These are phyloP conservation scores for Aspergillus neotritici DNA, from an alignment of 2,329 filamentous ascomycete species.

Conservation along the genomic window DNA sequence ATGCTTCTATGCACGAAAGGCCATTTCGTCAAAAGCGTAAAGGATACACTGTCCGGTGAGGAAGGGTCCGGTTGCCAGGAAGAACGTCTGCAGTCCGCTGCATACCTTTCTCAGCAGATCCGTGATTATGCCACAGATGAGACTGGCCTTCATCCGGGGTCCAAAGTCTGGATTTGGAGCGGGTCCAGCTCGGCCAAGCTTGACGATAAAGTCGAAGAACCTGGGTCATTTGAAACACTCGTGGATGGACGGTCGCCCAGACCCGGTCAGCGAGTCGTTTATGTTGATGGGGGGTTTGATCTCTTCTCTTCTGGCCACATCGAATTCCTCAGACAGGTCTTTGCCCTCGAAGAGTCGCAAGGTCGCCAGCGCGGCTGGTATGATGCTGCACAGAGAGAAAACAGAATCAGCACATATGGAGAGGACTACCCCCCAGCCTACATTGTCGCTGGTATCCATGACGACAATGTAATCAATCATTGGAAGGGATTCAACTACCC, in stretches of 20 bases:
- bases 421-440: conserved; percentile 76
- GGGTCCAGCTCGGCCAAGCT: conserved; percentile 33
- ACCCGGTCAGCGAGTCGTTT: conserved; percentile 78
- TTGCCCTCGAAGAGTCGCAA: conserved; percentile 64
- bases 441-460: conserved; percentile 88
- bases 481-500: conserved; percentile 98
- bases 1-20: conserved; percentile 95
- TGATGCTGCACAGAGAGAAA: conserved; percentile 55
- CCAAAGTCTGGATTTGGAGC: conserved; percentile 80
- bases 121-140: conserved; percentile 82
- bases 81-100: conserved; percentile 59
- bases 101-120: conserved; percentile 70
- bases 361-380: conserved; percentile 70
- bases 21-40: conserved; percentile 83
- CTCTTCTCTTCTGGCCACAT: conserved; percentile 96
- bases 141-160: conserved; percentile 69
- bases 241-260: conserved; percentile 66
- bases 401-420: conserved; percentile 58
- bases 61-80: conserved; percentile 66
- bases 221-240: conserved; percentile 61
- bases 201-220: conserved; percentile 48
- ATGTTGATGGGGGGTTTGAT: conserved; percentile 95
- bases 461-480: conserved; percentile 89
- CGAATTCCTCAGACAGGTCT: conserved; percentile 78
- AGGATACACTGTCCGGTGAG: conserved; percentile 60